These are phyloP conservation scores for Gloeostereum incarnatum DNA, from an alignment of 768 basidiomycete species.

Conservation along the genomic window DNA sequence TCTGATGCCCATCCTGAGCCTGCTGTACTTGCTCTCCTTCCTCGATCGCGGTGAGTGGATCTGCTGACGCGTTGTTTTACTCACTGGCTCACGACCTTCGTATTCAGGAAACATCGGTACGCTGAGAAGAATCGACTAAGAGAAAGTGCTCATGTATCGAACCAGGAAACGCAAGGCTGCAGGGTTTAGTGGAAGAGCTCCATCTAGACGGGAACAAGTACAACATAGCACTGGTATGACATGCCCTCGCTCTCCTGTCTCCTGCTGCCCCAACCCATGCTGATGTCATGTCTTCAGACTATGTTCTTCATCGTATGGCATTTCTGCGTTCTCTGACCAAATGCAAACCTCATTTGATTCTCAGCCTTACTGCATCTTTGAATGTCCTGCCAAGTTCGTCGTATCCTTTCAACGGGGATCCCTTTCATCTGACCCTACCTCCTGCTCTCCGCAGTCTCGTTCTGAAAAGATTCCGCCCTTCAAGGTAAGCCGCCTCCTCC, in stretches of 20 bases:
- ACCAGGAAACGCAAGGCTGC: constrained; percentile 56
- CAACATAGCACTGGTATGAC: constrained; percentile 53
- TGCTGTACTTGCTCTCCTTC: constrained; percentile 58
- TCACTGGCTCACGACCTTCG: neutral
- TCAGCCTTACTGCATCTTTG: constrained; percentile 54
- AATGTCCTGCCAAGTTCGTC: constrained; percentile 61
- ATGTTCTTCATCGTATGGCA: constrained; percentile 59
- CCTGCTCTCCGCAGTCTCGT: constrained; percentile 18
- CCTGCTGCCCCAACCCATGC: neutral
- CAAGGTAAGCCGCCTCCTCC: constrained; percentile 27
- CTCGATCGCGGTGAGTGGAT: constrained; percentile 44
- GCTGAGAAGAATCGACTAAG: constrained; percentile 3
- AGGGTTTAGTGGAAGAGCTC: constrained; percentile 50
- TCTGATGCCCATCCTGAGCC: constrained; percentile 46
- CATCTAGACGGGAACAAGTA: constrained; percentile 49
- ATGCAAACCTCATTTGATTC: constrained; percentile 1
- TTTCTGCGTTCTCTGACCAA: neutral
- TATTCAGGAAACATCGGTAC: constrained; percentile 46
- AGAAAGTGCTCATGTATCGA: constrained; percentile 1
- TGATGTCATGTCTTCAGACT: constrained; percentile 28
- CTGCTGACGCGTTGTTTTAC: neutral
- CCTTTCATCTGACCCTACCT: neutral
- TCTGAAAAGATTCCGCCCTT: constrained; percentile 56
- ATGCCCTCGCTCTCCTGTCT: neutral
- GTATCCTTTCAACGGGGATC: neutral